phyloP scores from a whole-genome alignment of 345 rosid genomes.

The Eucalyptus tenuipes region DNA sequence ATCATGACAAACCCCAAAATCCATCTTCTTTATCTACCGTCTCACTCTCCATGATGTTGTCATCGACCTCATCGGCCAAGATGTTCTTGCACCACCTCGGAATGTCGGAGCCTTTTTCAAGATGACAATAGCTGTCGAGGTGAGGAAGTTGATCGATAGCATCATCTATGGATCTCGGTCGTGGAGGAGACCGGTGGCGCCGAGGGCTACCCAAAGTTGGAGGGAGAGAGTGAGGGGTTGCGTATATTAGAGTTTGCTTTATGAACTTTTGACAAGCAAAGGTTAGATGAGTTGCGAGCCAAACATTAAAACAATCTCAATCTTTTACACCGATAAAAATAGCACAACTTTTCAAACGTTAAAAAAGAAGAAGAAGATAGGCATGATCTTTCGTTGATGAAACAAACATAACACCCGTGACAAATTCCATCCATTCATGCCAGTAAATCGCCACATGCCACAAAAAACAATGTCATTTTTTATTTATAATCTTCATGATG shows the following conservation, averaged over 20 bases:
- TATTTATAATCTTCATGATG: background rate
- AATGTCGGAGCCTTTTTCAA: background rate
- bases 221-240: background rate
- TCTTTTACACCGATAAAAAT: background rate
- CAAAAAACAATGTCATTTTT: background rate
- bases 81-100: background rate
- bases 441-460: background rate
- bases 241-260: background rate
- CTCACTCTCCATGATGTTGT: background rate
- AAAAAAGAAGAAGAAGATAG: background rate
- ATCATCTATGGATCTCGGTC: accelerated
- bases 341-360: background rate
- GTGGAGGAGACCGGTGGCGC: background rate
- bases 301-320: background rate
- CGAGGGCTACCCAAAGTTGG: background rate
- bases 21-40: background rate
- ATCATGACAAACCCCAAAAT: background rate
- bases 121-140: background rate
- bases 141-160: background rate
- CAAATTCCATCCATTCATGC: background rate
- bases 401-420: background rate
- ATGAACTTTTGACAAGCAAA: background rate
- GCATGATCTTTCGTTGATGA: background rate
- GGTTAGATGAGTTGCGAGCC: background rate
- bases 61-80: background rate